Conservation (phyloP, 1,284 basidiomycete genomes). For the Rhizopogon parksii region DNA sequence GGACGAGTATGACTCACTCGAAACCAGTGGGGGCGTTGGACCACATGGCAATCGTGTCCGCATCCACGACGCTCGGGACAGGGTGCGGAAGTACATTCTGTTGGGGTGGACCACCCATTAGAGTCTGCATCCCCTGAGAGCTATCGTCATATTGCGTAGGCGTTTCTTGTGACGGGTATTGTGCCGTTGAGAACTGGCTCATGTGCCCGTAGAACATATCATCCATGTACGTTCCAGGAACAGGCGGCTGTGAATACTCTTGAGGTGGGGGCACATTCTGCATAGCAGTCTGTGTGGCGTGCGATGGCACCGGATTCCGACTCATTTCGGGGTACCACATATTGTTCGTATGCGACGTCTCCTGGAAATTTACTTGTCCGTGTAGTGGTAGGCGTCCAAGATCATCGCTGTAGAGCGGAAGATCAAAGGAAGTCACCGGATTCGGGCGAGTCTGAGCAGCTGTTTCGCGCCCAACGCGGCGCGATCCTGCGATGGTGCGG, state of each 20-base stretch:
- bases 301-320: neutral
- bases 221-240: conserved; percentile 17
- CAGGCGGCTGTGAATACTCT: neutral
- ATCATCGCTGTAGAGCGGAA: conserved; percentile 57
- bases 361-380: conserved; percentile 26
- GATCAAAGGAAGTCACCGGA: conserved; percentile 9
- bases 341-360: conserved; percentile 7
- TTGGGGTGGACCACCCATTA: conserved; percentile 7
- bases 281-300: neutral
- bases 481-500: conserved; percentile 29
- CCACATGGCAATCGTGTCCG: conserved; percentile 53
- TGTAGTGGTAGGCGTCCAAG: conserved; percentile 51
- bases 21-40: conserved; percentile 47
- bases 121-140: conserved; percentile 8
- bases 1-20: conserved; percentile 37
- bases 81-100: conserved; percentile 3
- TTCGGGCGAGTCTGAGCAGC: neutral
- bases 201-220: conserved; percentile 22
- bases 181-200: conserved; percentile 12
- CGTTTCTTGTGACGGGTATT: neutral
- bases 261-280: neutral
- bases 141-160: neutral
- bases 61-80: conserved; percentile 27
- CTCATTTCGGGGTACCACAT: conserved; percentile 19
- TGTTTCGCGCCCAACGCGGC: conserved; percentile 25